Conservation (phyloP, 352 stramenopile species). For the Pythium aquatile region DNA sequence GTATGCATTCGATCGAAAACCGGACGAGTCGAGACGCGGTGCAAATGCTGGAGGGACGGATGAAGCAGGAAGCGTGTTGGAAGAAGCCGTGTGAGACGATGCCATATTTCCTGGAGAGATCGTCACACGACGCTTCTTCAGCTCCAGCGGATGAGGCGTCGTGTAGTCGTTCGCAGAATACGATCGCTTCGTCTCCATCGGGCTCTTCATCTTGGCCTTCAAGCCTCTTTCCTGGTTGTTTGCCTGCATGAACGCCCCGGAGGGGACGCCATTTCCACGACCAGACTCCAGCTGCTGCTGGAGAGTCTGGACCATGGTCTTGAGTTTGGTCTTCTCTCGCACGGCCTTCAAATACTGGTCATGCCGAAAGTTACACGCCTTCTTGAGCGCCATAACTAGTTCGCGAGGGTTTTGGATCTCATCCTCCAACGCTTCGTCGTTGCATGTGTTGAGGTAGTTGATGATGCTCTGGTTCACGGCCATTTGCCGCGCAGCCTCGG, state of each 20-base stretch:
- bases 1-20: slow-evolving; percentile 57
- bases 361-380: slow-evolving; percentile 76
- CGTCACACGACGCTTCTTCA: slow-evolving; percentile 60
- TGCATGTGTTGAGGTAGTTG: slow-evolving; percentile 68
- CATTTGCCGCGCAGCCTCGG: slow-evolving; percentile 43
- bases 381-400: slow-evolving; percentile 76
- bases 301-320: slow-evolving; percentile 56
- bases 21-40: slow-evolving; percentile 33
- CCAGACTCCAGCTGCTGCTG: slow-evolving; percentile 16
- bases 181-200: slow-evolving; percentile 31
- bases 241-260: not conserved
- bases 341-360: slow-evolving; percentile 84
- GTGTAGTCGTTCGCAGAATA: slow-evolving; percentile 26
- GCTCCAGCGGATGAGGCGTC: slow-evolving; percentile 33
- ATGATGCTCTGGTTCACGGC: slow-evolving; percentile 75
- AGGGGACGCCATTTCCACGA: not conserved
- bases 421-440: slow-evolving; percentile 63
- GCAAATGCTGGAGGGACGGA: slow-evolving; percentile 23
- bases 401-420: slow-evolving; percentile 78
- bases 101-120: slow-evolving; percentile 18
- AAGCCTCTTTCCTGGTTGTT: slow-evolving; percentile 6
- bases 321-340: slow-evolving; percentile 72
- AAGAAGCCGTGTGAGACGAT: slow-evolving; percentile 11
- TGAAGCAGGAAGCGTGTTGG: slow-evolving; percentile 1
- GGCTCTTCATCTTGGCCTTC: slow-evolving; percentile 25